A percentile compares a stretch with the other conserved stretches of the same genome.
These are phyloP conservation scores for Monosporascus sp. DNA, from an alignment of 2,329 filamentous ascomycete species.

Conservation along the genomic window DNA sequence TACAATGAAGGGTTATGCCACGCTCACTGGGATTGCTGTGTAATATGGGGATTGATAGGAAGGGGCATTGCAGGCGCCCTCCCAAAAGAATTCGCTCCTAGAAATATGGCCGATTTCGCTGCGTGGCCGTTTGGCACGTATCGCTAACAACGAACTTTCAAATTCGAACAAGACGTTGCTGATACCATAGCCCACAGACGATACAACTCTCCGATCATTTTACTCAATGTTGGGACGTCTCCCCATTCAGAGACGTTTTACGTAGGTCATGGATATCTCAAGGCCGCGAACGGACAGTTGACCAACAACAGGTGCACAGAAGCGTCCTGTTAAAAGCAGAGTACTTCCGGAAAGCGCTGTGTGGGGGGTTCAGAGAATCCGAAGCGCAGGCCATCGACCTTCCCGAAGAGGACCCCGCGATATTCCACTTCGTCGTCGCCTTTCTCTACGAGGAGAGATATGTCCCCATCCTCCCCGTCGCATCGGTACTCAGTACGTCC, in stretches of 20 bases:
- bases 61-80: no score
- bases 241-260: slow-evolving; percentile 39
- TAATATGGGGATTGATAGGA: no score
- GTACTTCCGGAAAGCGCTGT: slow-evolving; percentile 44
- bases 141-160: not conserved
- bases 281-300: slow-evolving; percentile 6
- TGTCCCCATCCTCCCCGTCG: slow-evolving; percentile 37
- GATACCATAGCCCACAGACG: slow-evolving; percentile 26
- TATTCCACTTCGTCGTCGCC: slow-evolving; percentile 47
- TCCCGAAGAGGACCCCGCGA: slow-evolving; percentile 44
- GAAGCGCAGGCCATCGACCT: slow-evolving; percentile 40
- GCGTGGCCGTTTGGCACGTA: no score
- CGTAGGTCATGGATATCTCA: slow-evolving; percentile 18
- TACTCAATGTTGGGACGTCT: slow-evolving; percentile 35
- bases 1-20: no score
- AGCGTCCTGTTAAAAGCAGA: slow-evolving; percentile 39
- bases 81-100: no score
- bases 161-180: slow-evolving; percentile 6
- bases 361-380: slow-evolving; percentile 41
- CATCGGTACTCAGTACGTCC: slow-evolving; percentile 32
- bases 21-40: no score
- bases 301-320: slow-evolving; percentile 34
- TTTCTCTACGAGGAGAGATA: slow-evolving; percentile 44
- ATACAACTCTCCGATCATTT: slow-evolving; percentile 40
- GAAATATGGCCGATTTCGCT: no score